phyloP scores from a whole-genome alignment of 2,329 filamentous ascomycete genomes.

The Verticillium isaacii region DNA sequence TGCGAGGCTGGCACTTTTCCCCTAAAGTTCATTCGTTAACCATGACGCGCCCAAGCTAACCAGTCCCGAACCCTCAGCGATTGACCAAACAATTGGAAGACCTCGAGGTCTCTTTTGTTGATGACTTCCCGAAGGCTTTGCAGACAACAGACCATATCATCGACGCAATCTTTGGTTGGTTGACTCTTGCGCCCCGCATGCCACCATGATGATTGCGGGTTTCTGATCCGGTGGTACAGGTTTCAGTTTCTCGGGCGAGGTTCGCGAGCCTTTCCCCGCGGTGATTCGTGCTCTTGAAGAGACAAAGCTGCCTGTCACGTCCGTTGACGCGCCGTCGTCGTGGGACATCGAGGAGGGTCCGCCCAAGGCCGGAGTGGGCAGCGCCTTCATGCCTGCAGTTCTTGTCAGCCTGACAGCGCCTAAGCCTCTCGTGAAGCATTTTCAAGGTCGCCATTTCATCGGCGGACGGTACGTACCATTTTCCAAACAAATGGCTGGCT shows the following conservation, averaged over 20 bases:
- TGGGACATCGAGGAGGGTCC: conserved; percentile 92
- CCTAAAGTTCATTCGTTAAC: not conserved
- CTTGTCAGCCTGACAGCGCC: conserved; percentile 89
- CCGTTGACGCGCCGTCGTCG: conserved; percentile 88
- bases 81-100: conserved; percentile 80
- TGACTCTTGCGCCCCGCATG: not conserved
- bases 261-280: conserved; percentile 84
- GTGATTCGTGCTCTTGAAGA: conserved; percentile 75
- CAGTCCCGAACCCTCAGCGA: conserved; percentile 44
- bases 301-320: conserved; percentile 71
- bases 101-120: conserved; percentile 75
- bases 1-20: not conserved
- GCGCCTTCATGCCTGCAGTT: conserved; percentile 72
- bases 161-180: conserved; percentile 84
- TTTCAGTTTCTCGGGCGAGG: conserved; percentile 88
- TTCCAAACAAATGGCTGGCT: not conserved
- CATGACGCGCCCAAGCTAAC: not conserved
- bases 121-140: conserved; percentile 69
- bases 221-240: conserved; percentile 37
- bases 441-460: conserved; percentile 84
- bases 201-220: not conserved
- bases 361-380: conserved; percentile 69
- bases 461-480: conserved; percentile 64
- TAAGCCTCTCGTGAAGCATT: conserved; percentile 82
- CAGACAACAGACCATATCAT: conserved; percentile 72